Conservation (phyloP, 768 basidiomycete genomes). For the Calocybe indica region DNA sequence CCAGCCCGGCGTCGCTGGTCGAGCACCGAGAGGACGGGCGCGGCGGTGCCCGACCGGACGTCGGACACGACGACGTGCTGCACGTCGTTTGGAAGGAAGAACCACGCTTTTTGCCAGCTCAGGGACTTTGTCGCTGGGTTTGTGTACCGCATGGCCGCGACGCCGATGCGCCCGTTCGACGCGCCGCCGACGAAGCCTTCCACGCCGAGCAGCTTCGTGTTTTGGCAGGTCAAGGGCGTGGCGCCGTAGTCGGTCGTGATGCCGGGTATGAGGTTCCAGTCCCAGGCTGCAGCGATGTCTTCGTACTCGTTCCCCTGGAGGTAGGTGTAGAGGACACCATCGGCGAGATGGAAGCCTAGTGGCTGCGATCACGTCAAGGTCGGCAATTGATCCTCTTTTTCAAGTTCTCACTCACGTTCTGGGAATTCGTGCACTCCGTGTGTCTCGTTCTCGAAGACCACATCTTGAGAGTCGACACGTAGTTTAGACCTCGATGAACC, state of each 20-base stretch:
- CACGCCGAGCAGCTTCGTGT: constrained; percentile 36
- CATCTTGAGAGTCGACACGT: constrained; percentile 61
- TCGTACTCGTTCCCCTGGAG: constrained; percentile 64
- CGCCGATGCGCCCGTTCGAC: constrained; percentile 50
- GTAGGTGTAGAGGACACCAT: constrained; percentile 61
- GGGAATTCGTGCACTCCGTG: constrained; percentile 57
- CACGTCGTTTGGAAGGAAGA: constrained; percentile 60
- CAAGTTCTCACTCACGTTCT: constrained; percentile 39
- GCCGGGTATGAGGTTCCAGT: constrained; percentile 75
- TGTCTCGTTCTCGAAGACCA: constrained; percentile 53
- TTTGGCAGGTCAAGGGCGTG: constrained; percentile 46
- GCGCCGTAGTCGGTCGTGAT: constrained; percentile 60
- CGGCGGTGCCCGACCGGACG: constrained; percentile 35
- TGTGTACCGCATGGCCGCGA: constrained; percentile 62
- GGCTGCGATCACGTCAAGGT: constrained; percentile 27
- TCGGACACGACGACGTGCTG: constrained; percentile 58
- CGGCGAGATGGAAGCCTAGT: constrained; percentile 66
- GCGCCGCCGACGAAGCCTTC: constrained; percentile 64
- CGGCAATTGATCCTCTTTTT: not conserved
- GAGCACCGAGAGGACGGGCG: constrained; percentile 55
- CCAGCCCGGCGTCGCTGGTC: constrained; percentile 54
- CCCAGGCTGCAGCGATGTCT: constrained; percentile 68
- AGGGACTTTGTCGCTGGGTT: constrained; percentile 54
- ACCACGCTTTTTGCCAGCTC: constrained; percentile 68
- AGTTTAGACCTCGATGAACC: constrained; percentile 58